phyloP scores from a whole-genome alignment of 106 monocot species.

The Dendrobium huoshanense region DNA sequence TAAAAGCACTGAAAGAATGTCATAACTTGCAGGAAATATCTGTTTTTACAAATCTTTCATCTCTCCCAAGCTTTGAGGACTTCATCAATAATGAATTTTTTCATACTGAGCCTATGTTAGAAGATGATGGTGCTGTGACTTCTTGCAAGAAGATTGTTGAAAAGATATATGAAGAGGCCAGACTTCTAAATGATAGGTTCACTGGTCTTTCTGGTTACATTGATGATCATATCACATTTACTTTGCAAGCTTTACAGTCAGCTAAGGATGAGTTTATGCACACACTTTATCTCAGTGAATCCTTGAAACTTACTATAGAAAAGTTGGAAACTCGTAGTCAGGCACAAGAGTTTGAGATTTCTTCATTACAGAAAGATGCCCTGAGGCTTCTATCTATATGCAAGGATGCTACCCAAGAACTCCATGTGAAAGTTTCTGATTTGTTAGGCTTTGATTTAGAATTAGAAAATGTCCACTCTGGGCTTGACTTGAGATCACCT shows the following conservation, averaged over 20 bases:
- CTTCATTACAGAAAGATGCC: conserved; percentile 34
- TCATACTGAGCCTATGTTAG: conserved; percentile 9
- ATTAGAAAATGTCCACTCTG: not conserved
- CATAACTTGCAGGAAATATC: conserved; percentile 29
- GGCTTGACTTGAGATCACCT: not conserved
- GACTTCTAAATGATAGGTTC: conserved; percentile 30
- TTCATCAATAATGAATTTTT: conserved; percentile 17
- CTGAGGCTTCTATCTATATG: conserved; percentile 39
- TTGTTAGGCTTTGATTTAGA: conserved; percentile 18
- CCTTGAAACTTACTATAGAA: conserved; percentile 31
- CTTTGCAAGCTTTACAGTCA: conserved; percentile 41
- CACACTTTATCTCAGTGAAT: conserved; percentile 45
- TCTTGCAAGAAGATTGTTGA: conserved; percentile 39
- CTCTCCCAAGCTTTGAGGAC: conserved; percentile 54
- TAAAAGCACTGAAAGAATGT: not conserved
- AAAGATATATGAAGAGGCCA: conserved; percentile 27
- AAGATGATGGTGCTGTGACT: conserved; percentile 17
- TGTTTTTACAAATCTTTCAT: conserved; percentile 31
- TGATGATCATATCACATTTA: conserved; percentile 39
- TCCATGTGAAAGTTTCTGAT: conserved; percentile 34
- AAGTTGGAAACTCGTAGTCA: conserved; percentile 44
- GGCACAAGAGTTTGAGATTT: conserved; percentile 42
- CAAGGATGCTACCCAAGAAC: conserved; percentile 26
- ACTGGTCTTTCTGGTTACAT: conserved; percentile 39
- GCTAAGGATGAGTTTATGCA: conserved; percentile 35